A percentile compares a stretch with the other conserved stretches of the same genome.
phyloP scores from a whole-genome alignment of 192 early-diverging fungal species.

The Rhizoclosmatium globosum region DNA sequence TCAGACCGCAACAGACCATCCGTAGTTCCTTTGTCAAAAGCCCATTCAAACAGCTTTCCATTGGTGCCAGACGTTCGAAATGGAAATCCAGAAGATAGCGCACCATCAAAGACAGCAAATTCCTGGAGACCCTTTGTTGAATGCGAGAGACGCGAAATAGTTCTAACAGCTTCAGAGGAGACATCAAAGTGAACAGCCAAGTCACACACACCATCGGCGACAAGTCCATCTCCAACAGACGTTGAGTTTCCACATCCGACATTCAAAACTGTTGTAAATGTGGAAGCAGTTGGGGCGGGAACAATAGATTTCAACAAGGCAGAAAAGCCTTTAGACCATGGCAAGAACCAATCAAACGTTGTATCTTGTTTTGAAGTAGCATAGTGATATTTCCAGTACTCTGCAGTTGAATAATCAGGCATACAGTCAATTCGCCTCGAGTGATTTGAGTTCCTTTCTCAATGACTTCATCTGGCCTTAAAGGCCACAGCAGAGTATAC shows the following conservation, averaged over 20 bases:
- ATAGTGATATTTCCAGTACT: constrained; percentile 25
- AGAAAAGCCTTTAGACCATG: background rate
- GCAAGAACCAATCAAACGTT: background rate
- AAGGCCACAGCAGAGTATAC: constrained; percentile 31
- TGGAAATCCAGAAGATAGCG: constrained; percentile 3
- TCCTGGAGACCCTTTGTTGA: background rate
- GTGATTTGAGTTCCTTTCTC: constrained; percentile 13
- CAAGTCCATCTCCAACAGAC: constrained; percentile 18
- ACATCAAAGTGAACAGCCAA: constrained; percentile 19
- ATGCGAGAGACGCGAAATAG: background rate
- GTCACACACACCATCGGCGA: constrained; percentile 12
- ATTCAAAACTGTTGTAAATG: background rate
- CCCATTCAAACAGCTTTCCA: constrained; percentile 17
- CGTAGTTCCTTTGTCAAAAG: constrained; percentile 36
- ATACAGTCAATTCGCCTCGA: constrained; percentile 31
- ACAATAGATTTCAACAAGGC: background rate
- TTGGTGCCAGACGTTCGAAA: background rate
- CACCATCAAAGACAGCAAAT: constrained; percentile 4
- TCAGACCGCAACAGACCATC: constrained; percentile 20
- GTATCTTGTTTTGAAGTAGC: constrained; percentile 21
- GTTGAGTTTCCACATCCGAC: constrained; percentile 27
- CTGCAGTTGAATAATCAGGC: constrained; percentile 29
- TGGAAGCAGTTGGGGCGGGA: background rate
- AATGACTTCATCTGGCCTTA: background rate
- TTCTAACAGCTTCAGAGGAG: background rate